These are phyloP conservation scores for Gossypium schwendimanii DNA, from an alignment of 441 rosid species.

Conservation along the genomic window DNA sequence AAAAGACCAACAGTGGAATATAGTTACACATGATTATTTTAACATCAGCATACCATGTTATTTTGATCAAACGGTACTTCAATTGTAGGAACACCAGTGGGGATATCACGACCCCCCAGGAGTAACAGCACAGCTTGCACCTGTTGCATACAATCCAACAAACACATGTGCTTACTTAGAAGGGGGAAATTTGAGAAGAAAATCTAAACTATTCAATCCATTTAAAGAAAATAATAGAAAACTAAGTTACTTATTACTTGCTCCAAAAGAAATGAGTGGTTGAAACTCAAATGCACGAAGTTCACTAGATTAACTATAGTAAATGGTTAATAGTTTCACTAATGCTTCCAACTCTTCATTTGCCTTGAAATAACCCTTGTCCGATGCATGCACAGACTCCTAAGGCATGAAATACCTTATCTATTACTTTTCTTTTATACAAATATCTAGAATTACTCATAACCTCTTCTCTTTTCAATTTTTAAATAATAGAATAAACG, in stretches of 20 bases:
- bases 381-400: no score
- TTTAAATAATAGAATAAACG: no score
- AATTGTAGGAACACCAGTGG: slow-evolving; percentile 44
- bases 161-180: background rate
- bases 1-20: background rate
- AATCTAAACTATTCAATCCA: background rate
- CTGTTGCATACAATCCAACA: slow-evolving; percentile 27
- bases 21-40: background rate
- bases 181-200: background rate
- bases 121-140: slow-evolving; percentile 73
- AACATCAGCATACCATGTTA: slow-evolving; percentile 34
- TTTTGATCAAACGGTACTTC: slow-evolving; percentile 42
- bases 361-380: background rate
- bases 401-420: no score
- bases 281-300: background rate
- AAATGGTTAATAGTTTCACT: background rate
- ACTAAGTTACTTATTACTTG: background rate
- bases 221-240: background rate
- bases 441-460: no score
- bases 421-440: no score
- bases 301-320: background rate
- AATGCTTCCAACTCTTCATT: background rate
- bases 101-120: slow-evolving; percentile 47
- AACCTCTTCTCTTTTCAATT: no score
- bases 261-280: background rate